These are phyloP conservation scores for Curvularia verruculosa DNA, from an alignment of 2,329 filamentous ascomycete species.

Conservation along the genomic window DNA sequence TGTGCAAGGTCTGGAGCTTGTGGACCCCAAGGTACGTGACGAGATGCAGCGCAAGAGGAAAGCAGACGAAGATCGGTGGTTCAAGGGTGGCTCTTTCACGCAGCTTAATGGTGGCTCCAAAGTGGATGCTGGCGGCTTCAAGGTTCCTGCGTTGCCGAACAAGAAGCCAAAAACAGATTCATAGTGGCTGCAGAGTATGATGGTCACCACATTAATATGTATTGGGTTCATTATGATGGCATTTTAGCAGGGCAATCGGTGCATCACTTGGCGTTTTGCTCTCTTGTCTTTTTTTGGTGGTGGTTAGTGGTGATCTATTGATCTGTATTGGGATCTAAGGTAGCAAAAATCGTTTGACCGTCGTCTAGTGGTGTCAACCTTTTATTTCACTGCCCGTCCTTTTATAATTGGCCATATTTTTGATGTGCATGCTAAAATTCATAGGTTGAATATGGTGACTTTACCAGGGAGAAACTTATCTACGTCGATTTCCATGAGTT, in stretches of 20 bases:
- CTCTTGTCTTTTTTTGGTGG: neutral
- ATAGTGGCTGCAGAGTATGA: neutral
- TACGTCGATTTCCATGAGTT: too few species aligned
- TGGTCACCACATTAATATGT: neutral
- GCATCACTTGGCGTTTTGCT: neutral
- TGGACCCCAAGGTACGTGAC: slow-evolving; percentile 88
- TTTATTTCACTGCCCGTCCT: neutral
- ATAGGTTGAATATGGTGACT: too few species aligned
- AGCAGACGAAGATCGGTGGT: slow-evolving; percentile 94
- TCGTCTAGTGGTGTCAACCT: neutral
- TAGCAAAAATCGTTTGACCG: neutral
- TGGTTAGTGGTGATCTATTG: neutral
- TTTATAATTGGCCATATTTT: neutral
- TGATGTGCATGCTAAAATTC: neutral
- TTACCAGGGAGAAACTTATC: too few species aligned
- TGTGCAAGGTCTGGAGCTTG: slow-evolving; percentile 90
- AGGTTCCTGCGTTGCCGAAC: slow-evolving; percentile 76
- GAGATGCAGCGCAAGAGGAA: slow-evolving; percentile 90
- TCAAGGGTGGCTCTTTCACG: slow-evolving; percentile 96
- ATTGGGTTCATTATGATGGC: neutral
- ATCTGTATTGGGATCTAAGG: neutral
- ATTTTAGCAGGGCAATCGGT: neutral
- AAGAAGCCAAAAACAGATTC: slow-evolving; percentile 63
- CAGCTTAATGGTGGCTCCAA: slow-evolving; percentile 67
- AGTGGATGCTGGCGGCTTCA: slow-evolving; percentile 71